Base-by-base conservation (phyloP, 257 asterid genomes). In the Gentiana dahurica region DNA sequence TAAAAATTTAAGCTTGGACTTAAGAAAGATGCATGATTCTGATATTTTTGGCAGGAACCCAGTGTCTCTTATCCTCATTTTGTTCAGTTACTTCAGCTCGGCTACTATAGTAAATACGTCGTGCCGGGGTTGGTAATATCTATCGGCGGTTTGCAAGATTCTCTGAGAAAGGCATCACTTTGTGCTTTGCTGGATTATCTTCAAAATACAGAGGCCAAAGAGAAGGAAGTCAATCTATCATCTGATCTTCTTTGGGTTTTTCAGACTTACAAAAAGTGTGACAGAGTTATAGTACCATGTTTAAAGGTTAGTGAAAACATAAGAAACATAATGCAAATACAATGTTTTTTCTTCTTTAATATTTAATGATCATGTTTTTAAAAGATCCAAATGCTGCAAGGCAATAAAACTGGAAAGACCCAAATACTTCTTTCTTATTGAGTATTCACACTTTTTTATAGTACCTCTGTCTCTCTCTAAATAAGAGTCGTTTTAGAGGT, bases 91-190 rank as follows among this genome's bases (percentile, higher is more conserved):
- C 94, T 87, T 65, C 74, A 70, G 71, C 60, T 79, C 58, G 69
- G 70, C 63, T 83, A 88, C 67, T 91, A 85, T 58, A 81, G 97
- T 71, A 91, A 80, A 79, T 73, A 71, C 55, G 74, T 91, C 44
- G 61, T 73, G 54, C 85, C 94, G 34, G 98, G 98, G 68, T 61
- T 85, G 77, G 98, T 87, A 45, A 73, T 87, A 65, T 86, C 98
- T 53, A 60, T 79, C 41, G 97, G 98, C n/a, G 98, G 95, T 51
- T 60, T 91, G 54, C 98, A 85, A 85, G 98, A 87, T 53, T 85
- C 95, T 62, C 70, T 91, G 76, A 80, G 66, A 54, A 91, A 81
- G 79, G 80, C 82, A 60, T 85, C 98, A 35, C 79, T 87, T 48
- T 58, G 68, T 75, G 90, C 97, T 63, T 80, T 91, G 76, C 54